Evolutionary conservation across 106 monocot genomes (phyloP), one percentile per base, ranked within the genome.

Genomic region (Dioscorea alata): DNA sequence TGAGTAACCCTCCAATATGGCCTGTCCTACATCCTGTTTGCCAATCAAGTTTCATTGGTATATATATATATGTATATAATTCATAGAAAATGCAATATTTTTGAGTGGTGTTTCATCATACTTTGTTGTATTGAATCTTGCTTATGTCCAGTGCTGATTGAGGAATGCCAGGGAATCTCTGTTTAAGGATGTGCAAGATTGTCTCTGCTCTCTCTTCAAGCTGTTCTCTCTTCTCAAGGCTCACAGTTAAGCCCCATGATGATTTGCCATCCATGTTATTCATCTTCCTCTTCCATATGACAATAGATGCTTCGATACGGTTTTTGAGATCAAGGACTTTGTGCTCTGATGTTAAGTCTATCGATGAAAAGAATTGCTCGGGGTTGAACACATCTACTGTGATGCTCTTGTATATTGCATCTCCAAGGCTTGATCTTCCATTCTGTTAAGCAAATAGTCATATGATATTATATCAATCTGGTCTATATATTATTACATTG

Each of bases 281-380:
- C 91, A 91, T 86, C 84, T 95, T 95, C 79, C 94, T 81, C 79
- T 86, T 95, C 94, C 94, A 95, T 59, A 95, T 95, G 21, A 95
- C 71, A 8, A 86, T 63, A 0, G 88, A 93, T 13, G 92, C 88
- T 65, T 93, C 92, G 12, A 93, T 89, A 24, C 85, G 78, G 76
- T 93, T 83, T 65, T 93, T 93, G 52, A 93, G 74, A 68, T 93
- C 92, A 12, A 88, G 74, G 21, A 89, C 73, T 72, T 81, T 85
- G 75, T 93, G 88, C 74, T 93, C 94, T 13, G 82, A 82, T 15
- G 94, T 73, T 65, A 94, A 53, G 71, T 94, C 94, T 7, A 86
- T 25, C 5, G 79, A 75, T 31, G 79, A 63, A 25, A 93, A 73
- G 67, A 93, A 84, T 9, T 74, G 71, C 24, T 88, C 85, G 1